phyloP scores from a whole-genome alignment of 2,329 filamentous ascomycete genomes.

The Albifimbria verrucaria region DNA sequence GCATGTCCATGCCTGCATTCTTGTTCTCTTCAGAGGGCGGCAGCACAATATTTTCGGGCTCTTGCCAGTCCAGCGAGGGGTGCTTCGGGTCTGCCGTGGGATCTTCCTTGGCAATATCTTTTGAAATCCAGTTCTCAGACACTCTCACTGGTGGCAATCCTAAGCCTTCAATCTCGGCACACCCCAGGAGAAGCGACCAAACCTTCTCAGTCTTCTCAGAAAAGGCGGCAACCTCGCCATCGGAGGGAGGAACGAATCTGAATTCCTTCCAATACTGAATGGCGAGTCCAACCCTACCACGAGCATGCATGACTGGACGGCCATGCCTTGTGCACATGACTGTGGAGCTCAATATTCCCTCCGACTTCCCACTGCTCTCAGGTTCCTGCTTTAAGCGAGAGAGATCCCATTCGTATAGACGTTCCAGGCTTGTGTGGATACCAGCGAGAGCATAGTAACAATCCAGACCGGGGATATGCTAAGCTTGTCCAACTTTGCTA shows the following conservation, averaged over 20 bases:
- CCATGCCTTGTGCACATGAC: constrained; percentile 70
- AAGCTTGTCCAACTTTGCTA: constrained; percentile 68
- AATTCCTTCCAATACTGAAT: constrained; percentile 76
- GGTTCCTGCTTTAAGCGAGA: constrained; percentile 51
- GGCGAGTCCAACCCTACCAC: constrained; percentile 63
- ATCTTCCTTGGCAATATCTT: constrained; percentile 58
- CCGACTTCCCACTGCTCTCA: constrained; percentile 39
- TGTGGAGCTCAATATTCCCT: constrained; percentile 48
- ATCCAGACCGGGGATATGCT: constrained; percentile 67
- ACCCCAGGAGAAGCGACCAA: constrained; percentile 69
- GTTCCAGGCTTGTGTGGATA: constrained; percentile 66
- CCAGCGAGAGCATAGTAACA: constrained; percentile 76
- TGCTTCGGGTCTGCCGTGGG: constrained; percentile 36
- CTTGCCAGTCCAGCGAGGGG: constrained; percentile 64
- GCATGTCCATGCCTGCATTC: constrained; percentile 49
- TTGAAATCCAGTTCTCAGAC: constrained; percentile 71
- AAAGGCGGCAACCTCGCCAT: constrained; percentile 32
- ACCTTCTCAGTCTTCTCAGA: constrained; percentile 44
- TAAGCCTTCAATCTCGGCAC: constrained; percentile 45
- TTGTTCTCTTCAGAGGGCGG: constrained; percentile 42
- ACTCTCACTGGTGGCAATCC: constrained; percentile 62
- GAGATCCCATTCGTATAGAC: constrained; percentile 69
- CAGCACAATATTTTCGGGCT: constrained; percentile 64
- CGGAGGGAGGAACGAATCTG: constrained; percentile 41
- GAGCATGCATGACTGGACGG: constrained; percentile 66